Conservation (phyloP, 1,284 basidiomycete genomes). For the Ganoderma lucidum region DNA sequence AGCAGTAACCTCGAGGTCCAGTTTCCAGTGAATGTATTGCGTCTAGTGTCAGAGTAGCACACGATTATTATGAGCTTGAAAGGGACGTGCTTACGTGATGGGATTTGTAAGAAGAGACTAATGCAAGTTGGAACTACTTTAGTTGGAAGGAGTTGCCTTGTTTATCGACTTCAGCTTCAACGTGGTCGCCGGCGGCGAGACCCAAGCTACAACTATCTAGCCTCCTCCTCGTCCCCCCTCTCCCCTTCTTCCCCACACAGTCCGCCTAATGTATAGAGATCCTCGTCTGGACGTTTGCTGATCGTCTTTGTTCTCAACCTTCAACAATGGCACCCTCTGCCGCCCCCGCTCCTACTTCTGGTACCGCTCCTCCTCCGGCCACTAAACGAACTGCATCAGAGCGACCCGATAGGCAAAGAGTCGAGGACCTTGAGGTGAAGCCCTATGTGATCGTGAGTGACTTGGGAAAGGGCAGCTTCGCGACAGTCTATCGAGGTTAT, state of each 20-base stretch:
- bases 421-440: slow-evolving; percentile 70
- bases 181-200: background rate
- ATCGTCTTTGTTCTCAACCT: slow-evolving; percentile 8
- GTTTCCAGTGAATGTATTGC: too few species aligned
- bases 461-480: slow-evolving; percentile 92
- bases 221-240: slow-evolving; percentile 1
- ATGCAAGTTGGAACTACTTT: background rate
- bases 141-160: background rate
- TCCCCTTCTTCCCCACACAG: background rate
- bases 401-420: slow-evolving; percentile 33
- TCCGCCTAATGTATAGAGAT: slow-evolving; percentile 10
- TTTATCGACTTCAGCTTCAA: slow-evolving; percentile 8
- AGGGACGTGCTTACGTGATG: slow-evolving; percentile 3
- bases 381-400: slow-evolving; percentile 30
- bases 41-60: background rate
- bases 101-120: slow-evolving; percentile 1
- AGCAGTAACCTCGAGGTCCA: too few species aligned
- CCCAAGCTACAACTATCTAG: slow-evolving; percentile 9
- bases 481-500: slow-evolving; percentile 94
- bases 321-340: slow-evolving; percentile 31
- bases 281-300: background rate
- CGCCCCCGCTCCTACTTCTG: slow-evolving; percentile 17
- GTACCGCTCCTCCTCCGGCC: slow-evolving; percentile 22
- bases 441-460: slow-evolving; percentile 79
- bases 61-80: background rate